These are phyloP conservation scores for Amniculicola lignicola DNA, from an alignment of 495 filamentous ascomycete species.

Conservation along the genomic window DNA sequence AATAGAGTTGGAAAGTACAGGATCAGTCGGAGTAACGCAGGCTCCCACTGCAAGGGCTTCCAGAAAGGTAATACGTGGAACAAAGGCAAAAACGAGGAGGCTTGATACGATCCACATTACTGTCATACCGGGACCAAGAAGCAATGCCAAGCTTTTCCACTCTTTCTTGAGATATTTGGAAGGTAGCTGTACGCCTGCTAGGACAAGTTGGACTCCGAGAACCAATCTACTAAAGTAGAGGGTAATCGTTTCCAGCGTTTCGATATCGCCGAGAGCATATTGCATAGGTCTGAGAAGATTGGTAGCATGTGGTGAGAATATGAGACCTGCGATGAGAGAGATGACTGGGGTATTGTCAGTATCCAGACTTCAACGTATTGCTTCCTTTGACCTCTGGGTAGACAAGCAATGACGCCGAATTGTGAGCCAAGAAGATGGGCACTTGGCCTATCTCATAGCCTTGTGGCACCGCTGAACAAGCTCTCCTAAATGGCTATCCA, in stretches of 20 bases:
- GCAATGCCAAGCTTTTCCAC: constrained; percentile 72
- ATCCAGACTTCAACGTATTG: too few species aligned
- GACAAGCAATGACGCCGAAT: too few species aligned
- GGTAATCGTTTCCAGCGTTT: constrained; percentile 63
- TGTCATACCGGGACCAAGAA: constrained; percentile 83
- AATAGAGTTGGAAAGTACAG: constrained; percentile 82
- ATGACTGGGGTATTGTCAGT: too few species aligned
- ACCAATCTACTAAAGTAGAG: constrained; percentile 84
- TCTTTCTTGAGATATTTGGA: constrained; percentile 75
- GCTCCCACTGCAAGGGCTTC: constrained; percentile 75
- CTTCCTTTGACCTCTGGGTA: too few species aligned
- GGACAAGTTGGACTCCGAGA: constrained; percentile 83
- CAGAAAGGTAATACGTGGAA: constrained; percentile 69
- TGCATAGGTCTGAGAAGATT: constrained; percentile 74
- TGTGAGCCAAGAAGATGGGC: too few species aligned
- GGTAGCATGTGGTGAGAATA: constrained; percentile 72
- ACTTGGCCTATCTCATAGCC: too few species aligned
- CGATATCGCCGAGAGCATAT: constrained; percentile 63
- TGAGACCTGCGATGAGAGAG: constrained; percentile 72
- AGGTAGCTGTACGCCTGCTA: constrained; percentile 89
- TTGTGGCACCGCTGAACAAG: too few species aligned
- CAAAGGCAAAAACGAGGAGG: constrained; percentile 72
- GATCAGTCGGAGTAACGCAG: constrained; percentile 90
- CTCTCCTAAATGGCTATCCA: neutral
- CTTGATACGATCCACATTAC: constrained; percentile 85